phyloP scores from a whole-genome alignment of 441 rosid genomes.

The Euphorbia celastroides region DNA sequence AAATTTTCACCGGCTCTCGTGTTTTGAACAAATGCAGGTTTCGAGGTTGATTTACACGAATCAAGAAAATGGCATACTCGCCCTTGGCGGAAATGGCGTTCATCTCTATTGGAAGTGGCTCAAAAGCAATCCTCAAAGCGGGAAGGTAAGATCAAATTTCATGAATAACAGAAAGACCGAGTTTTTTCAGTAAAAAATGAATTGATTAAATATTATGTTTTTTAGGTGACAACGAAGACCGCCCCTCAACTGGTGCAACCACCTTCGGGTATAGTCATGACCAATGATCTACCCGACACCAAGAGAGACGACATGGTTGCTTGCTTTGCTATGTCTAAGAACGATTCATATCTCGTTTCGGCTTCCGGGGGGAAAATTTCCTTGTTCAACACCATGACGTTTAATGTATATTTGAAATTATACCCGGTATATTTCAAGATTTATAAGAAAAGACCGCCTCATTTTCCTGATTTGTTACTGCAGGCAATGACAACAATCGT shows the following conservation, averaged over 20 bases:
- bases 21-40: constrained; percentile 31
- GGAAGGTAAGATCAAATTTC: constrained; percentile 32
- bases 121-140: constrained; percentile 23
- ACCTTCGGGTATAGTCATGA: constrained; percentile 45
- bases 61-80: constrained; percentile 43
- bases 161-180: constrained; percentile 3
- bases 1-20: constrained; percentile 11
- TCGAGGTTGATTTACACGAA: constrained; percentile 44
- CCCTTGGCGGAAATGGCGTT: constrained; percentile 39
- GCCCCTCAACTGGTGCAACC: constrained; percentile 40
- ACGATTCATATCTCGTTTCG: constrained; percentile 57
- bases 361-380: constrained; percentile 64
- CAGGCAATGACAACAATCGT: constrained; percentile 46
- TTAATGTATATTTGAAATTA: constrained; percentile 31
- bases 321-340: constrained; percentile 61
- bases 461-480: constrained; percentile 18
- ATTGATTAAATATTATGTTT: constrained; percentile 1
- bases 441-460: neutral
- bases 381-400: constrained; percentile 50
- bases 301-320: constrained; percentile 36
- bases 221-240: constrained; percentile 46
- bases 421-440: neutral
- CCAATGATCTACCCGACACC: constrained; percentile 32
- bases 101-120: constrained; percentile 55
- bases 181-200: neutral